Percentiles rank a stretch among this genome's conserved stretches.
These are phyloP conservation scores for Lentinula edodes DNA, from an alignment of 768 basidiomycete genomes.

Conservation along the genomic window DNA sequence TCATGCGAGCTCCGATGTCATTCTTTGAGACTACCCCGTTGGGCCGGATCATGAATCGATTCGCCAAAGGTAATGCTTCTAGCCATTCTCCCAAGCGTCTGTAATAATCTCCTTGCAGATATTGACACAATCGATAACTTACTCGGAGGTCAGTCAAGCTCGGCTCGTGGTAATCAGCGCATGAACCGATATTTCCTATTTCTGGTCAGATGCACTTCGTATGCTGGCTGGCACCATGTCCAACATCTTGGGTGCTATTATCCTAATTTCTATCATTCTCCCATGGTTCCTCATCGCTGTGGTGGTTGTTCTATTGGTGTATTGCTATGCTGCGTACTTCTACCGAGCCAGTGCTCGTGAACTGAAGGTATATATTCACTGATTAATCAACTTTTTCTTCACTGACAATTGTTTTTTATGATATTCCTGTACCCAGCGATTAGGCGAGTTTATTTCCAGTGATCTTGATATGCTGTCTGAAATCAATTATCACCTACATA, in stretches of 20 bases:
- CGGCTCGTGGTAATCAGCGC: not conserved
- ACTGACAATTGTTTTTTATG: not conserved
- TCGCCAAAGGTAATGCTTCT: conserved; percentile 58
- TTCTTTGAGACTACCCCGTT: conserved; percentile 90
- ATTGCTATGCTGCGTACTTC: conserved; percentile 70
- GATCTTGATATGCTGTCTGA: not conserved
- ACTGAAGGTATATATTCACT: conserved; percentile 51
- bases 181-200: not conserved
- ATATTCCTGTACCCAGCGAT: conserved; percentile 30
- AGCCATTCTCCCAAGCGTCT: not conserved
- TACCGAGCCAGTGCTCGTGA: conserved; percentile 86
- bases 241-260: conserved; percentile 66
- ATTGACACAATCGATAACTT: conserved; percentile 78
- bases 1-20: conserved; percentile 83
- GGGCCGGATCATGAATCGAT: conserved; percentile 87
- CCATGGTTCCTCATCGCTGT: conserved; percentile 86
- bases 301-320: conserved; percentile 49
- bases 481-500: conserved; percentile 15
- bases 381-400: not conserved
- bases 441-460: conserved; percentile 32
- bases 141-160: conserved; percentile 41
- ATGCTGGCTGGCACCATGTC: conserved; percentile 64
- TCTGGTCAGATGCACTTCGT: conserved; percentile 54
- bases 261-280: conserved; percentile 70
- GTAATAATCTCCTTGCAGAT: conserved; percentile 30